Evolutionary conservation across 768 basidiomycete genomes (phyloP), one percentile per base, ranked within the genome.

Genomic region (Boletus tomentosulus): DNA sequence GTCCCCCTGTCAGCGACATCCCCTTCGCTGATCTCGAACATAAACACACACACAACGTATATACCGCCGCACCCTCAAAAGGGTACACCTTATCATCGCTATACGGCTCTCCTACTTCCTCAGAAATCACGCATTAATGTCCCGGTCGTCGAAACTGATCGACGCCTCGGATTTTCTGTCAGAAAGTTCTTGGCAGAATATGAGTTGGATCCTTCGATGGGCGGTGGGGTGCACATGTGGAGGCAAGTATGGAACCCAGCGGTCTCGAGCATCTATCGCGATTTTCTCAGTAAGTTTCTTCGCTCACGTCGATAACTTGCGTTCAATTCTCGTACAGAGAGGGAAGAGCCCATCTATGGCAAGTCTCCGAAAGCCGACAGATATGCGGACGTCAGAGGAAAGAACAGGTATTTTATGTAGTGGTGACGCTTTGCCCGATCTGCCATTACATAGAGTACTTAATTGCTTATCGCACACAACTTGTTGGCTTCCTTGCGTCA

Each of bases 11-110:
- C 85, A 46, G 82, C 82, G 1, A 74, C 73, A n/a, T 74, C 75
- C 64, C 61, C 69, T 39, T 73, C 61, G 51, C 64, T 59, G 12
- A 74, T 82, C 48, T 60, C 71, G 3, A 63, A 76, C 35, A 63
- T 78, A 49, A 74, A 80, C 57, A 69, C 76, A 1, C 87, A 89
- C 66, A 88, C 87, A 6, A 72, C 74, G 25, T 98, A 95, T 69
- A 75, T 95, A 58, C 89, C 96, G 6, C 97, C 95, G 4, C 93
- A 97, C 60, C 96, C 96, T 3, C 89, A 92, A 66, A 80, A 81
- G 35, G 93, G 94, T 47, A 87, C 93, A 11, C 83, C 84, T 0
- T 93, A 91, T 71, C 96, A 99, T 71, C 92, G 96, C 57, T 97
- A 96, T 69, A 81, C 84, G 9, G 60, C 87, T 42, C 74, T 96